Conservation (phyloP, 768 basidiomycete species). For the Termitomyces sp. region DNA sequence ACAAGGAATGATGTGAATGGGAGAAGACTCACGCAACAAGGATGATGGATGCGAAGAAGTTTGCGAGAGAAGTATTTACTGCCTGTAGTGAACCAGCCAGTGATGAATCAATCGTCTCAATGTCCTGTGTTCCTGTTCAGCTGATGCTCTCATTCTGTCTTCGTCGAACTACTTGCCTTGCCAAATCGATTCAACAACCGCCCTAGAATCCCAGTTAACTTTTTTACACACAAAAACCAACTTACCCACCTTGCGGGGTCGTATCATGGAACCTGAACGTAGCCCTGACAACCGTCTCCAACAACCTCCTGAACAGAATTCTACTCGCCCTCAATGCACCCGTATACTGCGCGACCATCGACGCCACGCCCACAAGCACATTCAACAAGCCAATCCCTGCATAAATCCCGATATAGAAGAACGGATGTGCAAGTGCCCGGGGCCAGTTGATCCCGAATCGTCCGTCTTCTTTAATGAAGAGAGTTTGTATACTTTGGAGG, state of each 20-base stretch:
- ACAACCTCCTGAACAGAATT: conserved; percentile 43
- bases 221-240: background rate
- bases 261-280: conserved; percentile 85
- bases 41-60: conserved; percentile 70
- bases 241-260: conserved; percentile 60
- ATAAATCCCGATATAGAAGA: conserved; percentile 70
- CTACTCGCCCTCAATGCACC: conserved; percentile 49
- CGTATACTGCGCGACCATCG: conserved; percentile 50
- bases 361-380: conserved; percentile 39
- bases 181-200: conserved; percentile 86
- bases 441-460: conserved; percentile 34
- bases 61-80: conserved; percentile 74
- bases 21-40: conserved; percentile 52
- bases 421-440: conserved; percentile 49
- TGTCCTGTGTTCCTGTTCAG: conserved; percentile 38
- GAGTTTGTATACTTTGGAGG: background rate
- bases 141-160: background rate
- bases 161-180: conserved; percentile 31
- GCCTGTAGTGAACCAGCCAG: conserved; percentile 63
- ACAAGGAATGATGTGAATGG: background rate
- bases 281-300: conserved; percentile 68
- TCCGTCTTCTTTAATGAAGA: conserved; percentile 16
- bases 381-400: conserved; percentile 50
- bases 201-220: conserved; percentile 30
- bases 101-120: conserved; percentile 81